Evolutionary conservation across 345 rosid genomes (phyloP), one percentile per base, ranked within the genome.

Genomic region (Murraya koenigii): DNA sequence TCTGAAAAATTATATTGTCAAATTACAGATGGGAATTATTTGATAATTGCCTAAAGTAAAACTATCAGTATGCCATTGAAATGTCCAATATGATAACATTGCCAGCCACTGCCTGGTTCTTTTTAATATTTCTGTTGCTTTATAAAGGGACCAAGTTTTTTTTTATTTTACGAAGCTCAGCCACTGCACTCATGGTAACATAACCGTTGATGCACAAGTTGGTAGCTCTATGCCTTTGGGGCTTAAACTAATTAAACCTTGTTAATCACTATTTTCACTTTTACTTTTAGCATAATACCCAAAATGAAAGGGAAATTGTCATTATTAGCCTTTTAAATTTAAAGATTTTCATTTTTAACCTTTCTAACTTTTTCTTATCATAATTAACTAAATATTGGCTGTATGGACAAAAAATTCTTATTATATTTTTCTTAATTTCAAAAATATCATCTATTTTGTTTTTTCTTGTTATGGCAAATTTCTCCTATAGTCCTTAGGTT

Each of bases 191-290:
- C n/a, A n/a, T n/a, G n/a, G n/a, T n/a, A n/a, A n/a, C n/a, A n/a
- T n/a, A n/a, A n/a, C n/a, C n/a, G n/a, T n/a, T n/a, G n/a, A n/a
- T 44, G 39, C 30, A 67, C 25, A 22, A 20, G 66, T 47, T 68
- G 28, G 25, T 59, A 44, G 19, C 72, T n/a, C n/a, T n/a, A n/a
- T n/a, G n/a, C n/a, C n/a, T n/a, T 80, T 83, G 82, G 41, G 76
- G 79, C 69, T 69, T 61, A 80, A 83, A 74, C 81, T 35, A 69
- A 74, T 74, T 61, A 83, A 78, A 64, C 75, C 75, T 67, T 75
- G 55, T 67, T 60, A 73, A 78, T 60, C 13, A 69, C 52, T 65
- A 56, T n/a, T 76, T 39, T 47, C 32, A 68, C 14, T 0, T 30
- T 74, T 71, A 68, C 4, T 2, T 36, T 36, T 36, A 19, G 63